A percentile compares a stretch with the other conserved stretches of the same genome.
phyloP scores from a whole-genome alignment of 192 early-diverging fungal genomes.

The Chytriomyces sp. region DNA sequence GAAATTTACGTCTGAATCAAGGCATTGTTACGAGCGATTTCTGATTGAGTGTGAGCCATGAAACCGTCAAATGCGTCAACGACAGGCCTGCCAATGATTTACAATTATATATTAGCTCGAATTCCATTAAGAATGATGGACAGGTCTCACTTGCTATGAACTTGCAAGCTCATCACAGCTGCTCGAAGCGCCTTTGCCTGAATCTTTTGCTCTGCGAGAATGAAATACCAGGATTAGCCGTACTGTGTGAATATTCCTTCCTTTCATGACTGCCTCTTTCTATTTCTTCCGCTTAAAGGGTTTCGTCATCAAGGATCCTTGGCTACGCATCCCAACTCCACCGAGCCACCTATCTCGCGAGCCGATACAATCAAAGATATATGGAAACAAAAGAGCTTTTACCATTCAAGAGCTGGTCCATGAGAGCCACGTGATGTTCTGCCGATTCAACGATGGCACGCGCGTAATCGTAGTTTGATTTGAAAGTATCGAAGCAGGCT shows the following conservation, averaged over 20 bases:
- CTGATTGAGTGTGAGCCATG: conserved; percentile 42
- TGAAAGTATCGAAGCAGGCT: not conserved
- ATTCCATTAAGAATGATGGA: conserved; percentile 4
- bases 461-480: not conserved
- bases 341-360: not conserved
- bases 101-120: not conserved
- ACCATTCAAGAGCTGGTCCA: not conserved
- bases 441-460: not conserved
- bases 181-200: conserved; percentile 39
- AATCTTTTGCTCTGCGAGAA: conserved; percentile 37
- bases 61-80: conserved; percentile 35
- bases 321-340: not conserved
- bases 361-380: not conserved
- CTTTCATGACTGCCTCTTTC: not conserved
- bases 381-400: not conserved
- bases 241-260: not conserved
- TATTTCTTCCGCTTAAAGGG: not conserved
- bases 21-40: conserved; percentile 38
- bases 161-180: conserved; percentile 39
- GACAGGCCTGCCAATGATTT: not conserved
- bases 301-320: not conserved
- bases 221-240: not conserved
- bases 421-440: not conserved
- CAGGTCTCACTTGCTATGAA: conserved; percentile 32
- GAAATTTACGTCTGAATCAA: conserved; percentile 41